phyloP scores from a whole-genome alignment of 1,284 basidiomycete species.

The Wallemia mellicola region DNA sequence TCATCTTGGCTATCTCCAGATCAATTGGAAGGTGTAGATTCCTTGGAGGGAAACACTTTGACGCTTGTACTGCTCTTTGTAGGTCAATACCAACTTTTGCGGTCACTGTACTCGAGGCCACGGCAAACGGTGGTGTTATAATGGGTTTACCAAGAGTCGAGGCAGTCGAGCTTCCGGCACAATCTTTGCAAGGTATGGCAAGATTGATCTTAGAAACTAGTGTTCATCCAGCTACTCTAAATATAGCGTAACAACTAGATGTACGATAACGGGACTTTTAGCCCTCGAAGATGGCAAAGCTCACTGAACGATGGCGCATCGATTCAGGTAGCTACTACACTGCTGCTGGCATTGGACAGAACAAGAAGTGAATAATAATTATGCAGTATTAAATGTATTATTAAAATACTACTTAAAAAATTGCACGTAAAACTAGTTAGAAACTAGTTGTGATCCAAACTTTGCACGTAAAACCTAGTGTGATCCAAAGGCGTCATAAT shows the following conservation, averaged over 20 bases:
- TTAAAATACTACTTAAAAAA: background rate
- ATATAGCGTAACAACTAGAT: slow-evolving; percentile 96
- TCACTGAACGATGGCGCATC: slow-evolving; percentile 77
- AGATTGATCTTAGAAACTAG: slow-evolving; percentile 73
- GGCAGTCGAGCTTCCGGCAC: slow-evolving; percentile 77
- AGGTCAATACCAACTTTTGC: slow-evolving; percentile 93
- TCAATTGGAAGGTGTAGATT: slow-evolving; percentile 78
- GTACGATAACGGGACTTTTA: slow-evolving; percentile 85
- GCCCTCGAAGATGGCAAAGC: slow-evolving; percentile 83
- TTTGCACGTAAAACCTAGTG: too few species aligned
- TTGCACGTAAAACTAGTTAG: too few species aligned
- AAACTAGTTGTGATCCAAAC: too few species aligned
- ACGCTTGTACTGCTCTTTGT: slow-evolving; percentile 85
- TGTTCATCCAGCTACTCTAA: slow-evolving; percentile 79
- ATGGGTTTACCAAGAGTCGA: slow-evolving; percentile 90
- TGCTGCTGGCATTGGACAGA: slow-evolving; percentile 45
- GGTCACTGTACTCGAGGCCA: slow-evolving; percentile 85
- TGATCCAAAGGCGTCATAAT: too few species aligned
- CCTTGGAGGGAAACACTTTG: slow-evolving; percentile 89
- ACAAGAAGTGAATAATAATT: slow-evolving; percentile 23
- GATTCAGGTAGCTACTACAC: slow-evolving; percentile 75
- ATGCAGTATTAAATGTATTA: background rate
- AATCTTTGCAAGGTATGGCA: slow-evolving; percentile 87
- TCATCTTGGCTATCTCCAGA: slow-evolving; percentile 73
- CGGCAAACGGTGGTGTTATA: slow-evolving; percentile 98